phyloP scores from a whole-genome alignment of 2,329 filamentous ascomycete genomes.

The Aspergillus tubingensis region DNA sequence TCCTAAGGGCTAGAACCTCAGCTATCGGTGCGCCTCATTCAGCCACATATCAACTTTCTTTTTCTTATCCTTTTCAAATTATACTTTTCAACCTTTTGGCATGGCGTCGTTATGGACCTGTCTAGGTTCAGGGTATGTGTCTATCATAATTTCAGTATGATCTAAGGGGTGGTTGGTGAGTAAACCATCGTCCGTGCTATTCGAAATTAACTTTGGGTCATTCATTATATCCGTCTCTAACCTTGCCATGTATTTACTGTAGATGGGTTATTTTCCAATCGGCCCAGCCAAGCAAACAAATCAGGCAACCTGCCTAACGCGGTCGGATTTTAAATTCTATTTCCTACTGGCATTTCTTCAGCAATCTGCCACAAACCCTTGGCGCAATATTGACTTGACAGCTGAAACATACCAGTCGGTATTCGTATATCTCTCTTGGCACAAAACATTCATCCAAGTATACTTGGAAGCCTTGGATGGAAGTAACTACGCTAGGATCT shows the following conservation, averaged over 20 bases:
- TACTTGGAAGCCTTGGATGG: background rate
- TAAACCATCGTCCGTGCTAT: background rate
- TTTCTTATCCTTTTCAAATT: too few relatives aligned
- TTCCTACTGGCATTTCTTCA: background rate
- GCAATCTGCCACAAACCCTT: background rate
- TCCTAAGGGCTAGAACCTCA: background rate
- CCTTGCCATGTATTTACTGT: background rate
- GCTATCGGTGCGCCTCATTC: background rate
- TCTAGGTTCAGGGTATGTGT: background rate
- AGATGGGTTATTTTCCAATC: too few relatives aligned
- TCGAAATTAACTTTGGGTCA: background rate
- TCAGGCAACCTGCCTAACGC: background rate
- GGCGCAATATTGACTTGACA: background rate
- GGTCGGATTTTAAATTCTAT: background rate
- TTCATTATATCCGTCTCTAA: background rate
- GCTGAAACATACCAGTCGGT: background rate
- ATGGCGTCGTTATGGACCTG: background rate
- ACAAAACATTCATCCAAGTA: background rate
- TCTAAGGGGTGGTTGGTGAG: background rate
- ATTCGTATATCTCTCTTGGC: too few relatives aligned
- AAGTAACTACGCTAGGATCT: background rate
- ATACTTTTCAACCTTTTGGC: too few relatives aligned
- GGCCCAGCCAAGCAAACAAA: too few relatives aligned
- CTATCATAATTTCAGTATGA: background rate
- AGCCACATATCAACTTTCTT: background rate